Evolutionary conservation across 2,329 filamentous ascomycete species (phyloP).

Genomic region (Colletotrichum costaricense): DNA sequence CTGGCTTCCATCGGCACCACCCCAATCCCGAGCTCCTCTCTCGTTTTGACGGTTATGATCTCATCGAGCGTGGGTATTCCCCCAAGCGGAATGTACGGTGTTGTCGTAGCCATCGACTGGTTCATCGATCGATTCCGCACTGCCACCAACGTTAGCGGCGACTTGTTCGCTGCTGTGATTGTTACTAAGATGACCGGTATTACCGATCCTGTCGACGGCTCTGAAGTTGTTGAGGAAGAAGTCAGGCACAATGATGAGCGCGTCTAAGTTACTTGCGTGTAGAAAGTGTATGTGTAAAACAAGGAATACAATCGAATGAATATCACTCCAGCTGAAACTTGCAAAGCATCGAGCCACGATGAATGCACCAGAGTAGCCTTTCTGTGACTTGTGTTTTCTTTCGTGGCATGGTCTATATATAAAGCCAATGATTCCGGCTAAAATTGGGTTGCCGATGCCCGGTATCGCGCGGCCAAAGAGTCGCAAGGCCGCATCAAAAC

Average conservation of each 20-base stretch:
- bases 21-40: conserved; percentile 63
- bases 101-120: conserved; percentile 66
- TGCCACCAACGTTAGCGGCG: conserved; percentile 61
- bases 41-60: conserved; percentile 65
- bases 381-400: not conserved
- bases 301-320: not conserved
- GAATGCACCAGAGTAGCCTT: not conserved
- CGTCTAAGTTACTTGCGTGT: not conserved
- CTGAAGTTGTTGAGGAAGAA: conserved; percentile 14
- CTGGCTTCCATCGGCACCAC: conserved; percentile 65
- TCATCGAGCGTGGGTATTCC: conserved; percentile 55
- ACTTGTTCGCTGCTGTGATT: conserved; percentile 56
- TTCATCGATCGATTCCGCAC: conserved; percentile 67
- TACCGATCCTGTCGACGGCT: conserved; percentile 37
- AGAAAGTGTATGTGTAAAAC: not conserved
- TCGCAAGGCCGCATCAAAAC: not conserved
- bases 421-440: rapidly evolving
- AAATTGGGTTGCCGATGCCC: not conserved
- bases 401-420: not conserved
- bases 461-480: conserved; percentile 14
- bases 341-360: not conserved
- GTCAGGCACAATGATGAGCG: conserved; percentile 28
- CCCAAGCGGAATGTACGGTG: conserved; percentile 61
- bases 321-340: conserved; percentile 8
- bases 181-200: conserved; percentile 53